Evolutionary conservation across 1,284 basidiomycete genomes (phyloP), one percentile per base, ranked within the genome.

Genomic region (Ganoderma lingzhi): DNA sequence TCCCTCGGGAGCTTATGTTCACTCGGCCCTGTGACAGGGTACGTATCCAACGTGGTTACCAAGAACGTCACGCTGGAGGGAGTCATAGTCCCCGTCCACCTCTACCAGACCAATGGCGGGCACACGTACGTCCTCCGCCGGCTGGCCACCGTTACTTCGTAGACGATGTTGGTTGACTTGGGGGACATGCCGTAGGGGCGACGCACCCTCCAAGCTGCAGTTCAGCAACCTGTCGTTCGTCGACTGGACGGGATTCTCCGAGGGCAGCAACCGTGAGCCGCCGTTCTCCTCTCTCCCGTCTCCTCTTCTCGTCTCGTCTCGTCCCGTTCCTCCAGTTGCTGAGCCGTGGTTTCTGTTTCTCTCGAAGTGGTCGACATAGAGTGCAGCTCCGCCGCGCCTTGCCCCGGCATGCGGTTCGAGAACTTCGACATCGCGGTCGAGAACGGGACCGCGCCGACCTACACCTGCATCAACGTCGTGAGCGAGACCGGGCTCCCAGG

Each of bases 71-170:
- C 78, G 8, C 77, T 88, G 14, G 84, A 89, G 70, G 79, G 81
- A 2, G 86, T 88, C 61, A 80, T 80, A 55, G 73, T 75, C 17
- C 86, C 86, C 0, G 77, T 87, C 0, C 84, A 86, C 64, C 70
- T 89, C 12, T 86, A 85, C 69, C 88, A 90, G 73, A 87, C 85
- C 4, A 89, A 89, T 70, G 83, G 81, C 17, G 87, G 81, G 1
- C 80, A 85, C 56, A 81, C 82, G 86, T 87, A 64, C 70, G 82
- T 77, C 6, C 39, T 42, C 41, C 17, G n/a, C 2, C 6, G 0
- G 37, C 6, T 12, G 0, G 37, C 37, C n/a, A 3, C 10, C n/a
- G 45, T 48, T 23, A 6, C 19, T 45, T 6, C 19, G 19, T 23
- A n/a, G 9, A n/a, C 9, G 1, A 8, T n/a, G 6, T 23, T 1